These are phyloP conservation scores for Fusarium sp. DNA, from an alignment of 2,329 filamentous ascomycete species.

Conservation along the genomic window DNA sequence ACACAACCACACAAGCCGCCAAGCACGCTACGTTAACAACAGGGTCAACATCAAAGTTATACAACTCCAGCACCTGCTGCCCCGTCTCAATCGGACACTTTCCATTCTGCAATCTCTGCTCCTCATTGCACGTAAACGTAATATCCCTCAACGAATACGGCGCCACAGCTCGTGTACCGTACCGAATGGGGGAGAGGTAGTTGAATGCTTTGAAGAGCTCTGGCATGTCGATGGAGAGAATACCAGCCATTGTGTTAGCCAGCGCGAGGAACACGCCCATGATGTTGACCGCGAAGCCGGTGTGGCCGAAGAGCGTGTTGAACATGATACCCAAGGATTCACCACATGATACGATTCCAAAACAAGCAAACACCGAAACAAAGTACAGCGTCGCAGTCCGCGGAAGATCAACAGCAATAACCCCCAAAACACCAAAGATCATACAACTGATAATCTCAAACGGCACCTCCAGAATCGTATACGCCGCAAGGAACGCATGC, in stretches of 20 bases:
- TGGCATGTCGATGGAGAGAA: constrained; percentile 77
- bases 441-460: constrained; percentile 75
- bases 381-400: constrained; percentile 73
- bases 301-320: constrained; percentile 78
- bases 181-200: constrained; percentile 77
- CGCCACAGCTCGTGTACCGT: constrained; percentile 72
- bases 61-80: constrained; percentile 72
- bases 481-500: constrained; percentile 76
- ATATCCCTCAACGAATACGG: constrained; percentile 71
- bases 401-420: constrained; percentile 72
- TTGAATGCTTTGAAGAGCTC: constrained; percentile 73
- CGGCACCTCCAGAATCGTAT: constrained; percentile 75
- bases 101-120: constrained; percentile 68
- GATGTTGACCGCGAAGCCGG: constrained; percentile 79
- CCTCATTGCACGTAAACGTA: constrained; percentile 69
- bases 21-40: constrained; percentile 70
- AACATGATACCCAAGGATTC: constrained; percentile 83
- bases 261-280: constrained; percentile 76
- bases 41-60: constrained; percentile 71
- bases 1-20: constrained; percentile 70
- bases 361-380: constrained; percentile 73
- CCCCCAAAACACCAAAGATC: constrained; percentile 71
- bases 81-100: constrained; percentile 73
- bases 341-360: constrained; percentile 78
- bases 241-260: constrained; percentile 75